Percentiles rank a stretch among this genome's conserved stretches.
phyloP scores from a whole-genome alignment of 805 yeast genomes.

The Ogataea paraovalis region DNA sequence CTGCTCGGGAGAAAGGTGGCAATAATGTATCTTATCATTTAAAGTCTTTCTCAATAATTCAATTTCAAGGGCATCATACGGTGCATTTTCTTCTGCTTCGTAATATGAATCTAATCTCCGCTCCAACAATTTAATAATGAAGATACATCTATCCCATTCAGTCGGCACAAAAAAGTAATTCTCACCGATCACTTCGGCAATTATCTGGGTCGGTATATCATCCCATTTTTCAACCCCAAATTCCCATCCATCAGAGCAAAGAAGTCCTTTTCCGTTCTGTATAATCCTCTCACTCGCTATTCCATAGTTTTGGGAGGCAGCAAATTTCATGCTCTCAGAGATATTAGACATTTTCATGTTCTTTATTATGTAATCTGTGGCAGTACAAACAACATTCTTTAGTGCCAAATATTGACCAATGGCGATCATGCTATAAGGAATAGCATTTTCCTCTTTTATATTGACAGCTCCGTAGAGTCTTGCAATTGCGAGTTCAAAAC shows the following conservation, averaged over 20 bases:
- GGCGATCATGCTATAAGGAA: conserved; percentile 43
- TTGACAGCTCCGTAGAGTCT: conserved; percentile 43
- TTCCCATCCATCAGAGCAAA: conserved; percentile 49
- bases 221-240: conserved; percentile 44
- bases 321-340: conserved; percentile 37
- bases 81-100: conserved; percentile 1
- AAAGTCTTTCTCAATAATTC: conserved; percentile 31
- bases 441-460: conserved; percentile 28
- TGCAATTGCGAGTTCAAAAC: conserved; percentile 47
- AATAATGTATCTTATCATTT: conserved; percentile 41
- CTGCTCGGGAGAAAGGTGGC: conserved; percentile 47
- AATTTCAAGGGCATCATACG: conserved; percentile 16
- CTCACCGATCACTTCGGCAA: conserved; percentile 41
- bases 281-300: conserved; percentile 40
- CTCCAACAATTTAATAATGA: conserved; percentile 40
- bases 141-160: conserved; percentile 53
- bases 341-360: conserved; percentile 35
- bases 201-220: conserved; percentile 39
- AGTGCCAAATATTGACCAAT: conserved; percentile 48
- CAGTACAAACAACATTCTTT: conserved; percentile 39
- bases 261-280: conserved; percentile 43
- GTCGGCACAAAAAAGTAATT: conserved; percentile 51
- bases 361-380: conserved; percentile 38
- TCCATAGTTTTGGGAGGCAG: conserved; percentile 42
- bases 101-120: conserved; percentile 25